phyloP scores from a whole-genome alignment of 1,139 yeast species.

The Candida buenavistaensis region DNA sequence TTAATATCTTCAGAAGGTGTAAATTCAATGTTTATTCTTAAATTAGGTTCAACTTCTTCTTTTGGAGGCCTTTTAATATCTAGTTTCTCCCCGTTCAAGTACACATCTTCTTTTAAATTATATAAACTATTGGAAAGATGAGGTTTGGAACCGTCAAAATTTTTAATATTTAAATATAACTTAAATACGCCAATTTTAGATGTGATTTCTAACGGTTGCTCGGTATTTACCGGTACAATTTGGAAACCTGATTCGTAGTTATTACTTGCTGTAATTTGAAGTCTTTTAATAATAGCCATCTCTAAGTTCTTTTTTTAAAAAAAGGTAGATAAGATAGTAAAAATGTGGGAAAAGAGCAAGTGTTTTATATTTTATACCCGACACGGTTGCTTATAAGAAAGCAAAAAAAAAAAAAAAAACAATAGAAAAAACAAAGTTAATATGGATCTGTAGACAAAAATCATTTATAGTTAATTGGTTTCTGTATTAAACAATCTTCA shows the following conservation, averaged over 20 bases:
- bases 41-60: conserved; percentile 23
- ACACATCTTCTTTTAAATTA: conserved; percentile 30
- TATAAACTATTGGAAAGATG: conserved; percentile 37
- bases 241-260: conserved; percentile 26
- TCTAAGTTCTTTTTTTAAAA: too few species aligned
- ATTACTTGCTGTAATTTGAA: conserved; percentile 36
- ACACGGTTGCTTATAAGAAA: too few species aligned
- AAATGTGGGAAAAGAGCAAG: too few species aligned
- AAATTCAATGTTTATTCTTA: conserved; percentile 37
- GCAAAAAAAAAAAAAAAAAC: too few species aligned
- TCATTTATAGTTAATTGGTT: too few species aligned
- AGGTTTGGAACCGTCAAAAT: conserved; percentile 46
- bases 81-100: conserved; percentile 26
- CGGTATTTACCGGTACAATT: conserved; percentile 48
- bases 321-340: too few species aligned
- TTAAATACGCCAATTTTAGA: conserved; percentile 42
- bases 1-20: conserved; percentile 41
- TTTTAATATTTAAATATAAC: conserved; percentile 39
- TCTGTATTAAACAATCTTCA: too few species aligned
- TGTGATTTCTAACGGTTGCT: conserved; percentile 32
- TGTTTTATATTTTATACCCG: too few species aligned
- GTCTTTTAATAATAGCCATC: conserved; percentile 29
- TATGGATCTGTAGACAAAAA: too few species aligned
- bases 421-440: too few species aligned
- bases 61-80: conserved; percentile 12